Evolutionary conservation across 1,284 basidiomycete species (phyloP).

Genomic region (Xanthoconium separans): DNA sequence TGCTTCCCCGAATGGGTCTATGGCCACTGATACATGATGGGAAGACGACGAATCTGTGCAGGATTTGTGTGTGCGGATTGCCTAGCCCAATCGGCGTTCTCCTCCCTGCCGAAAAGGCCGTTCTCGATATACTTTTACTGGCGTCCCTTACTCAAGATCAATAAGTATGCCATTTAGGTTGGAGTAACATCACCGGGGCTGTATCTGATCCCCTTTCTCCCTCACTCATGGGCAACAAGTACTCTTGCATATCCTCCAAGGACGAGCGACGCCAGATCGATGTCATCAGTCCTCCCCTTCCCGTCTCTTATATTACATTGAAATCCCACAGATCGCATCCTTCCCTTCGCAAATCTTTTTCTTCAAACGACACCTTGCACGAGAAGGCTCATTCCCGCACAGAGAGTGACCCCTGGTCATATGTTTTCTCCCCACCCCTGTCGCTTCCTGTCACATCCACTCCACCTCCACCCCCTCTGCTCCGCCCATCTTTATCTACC

Average conservation of each 20-base stretch:
- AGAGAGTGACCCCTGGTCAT: slow-evolving; percentile 13
- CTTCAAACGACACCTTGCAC: slow-evolving; percentile 31
- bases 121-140: not conserved
- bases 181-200: not conserved
- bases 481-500: slow-evolving; percentile 19
- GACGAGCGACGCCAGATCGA: slow-evolving; percentile 21
- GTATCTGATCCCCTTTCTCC: not conserved
- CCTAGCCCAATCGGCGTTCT: not conserved
- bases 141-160: slow-evolving; percentile 1
- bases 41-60: slow-evolving; percentile 2
- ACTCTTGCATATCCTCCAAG: slow-evolving; percentile 25
- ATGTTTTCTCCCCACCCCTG: not conserved
- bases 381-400: slow-evolving; percentile 31
- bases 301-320: slow-evolving; percentile 38
- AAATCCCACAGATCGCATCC: slow-evolving; percentile 37
- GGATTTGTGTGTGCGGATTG: not conserved
- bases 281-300: slow-evolving; percentile 23
- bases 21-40: slow-evolving; percentile 4
- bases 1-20: not conserved
- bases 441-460: not conserved
- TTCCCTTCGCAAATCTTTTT: slow-evolving; percentile 33
- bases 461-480: not conserved
- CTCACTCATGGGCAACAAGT: slow-evolving; percentile 43
- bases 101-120: not conserved
- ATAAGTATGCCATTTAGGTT: slow-evolving; percentile 19